Conservation (phyloP, 2,329 filamentous ascomycete genomes). For the Cladosporium sp. region DNA sequence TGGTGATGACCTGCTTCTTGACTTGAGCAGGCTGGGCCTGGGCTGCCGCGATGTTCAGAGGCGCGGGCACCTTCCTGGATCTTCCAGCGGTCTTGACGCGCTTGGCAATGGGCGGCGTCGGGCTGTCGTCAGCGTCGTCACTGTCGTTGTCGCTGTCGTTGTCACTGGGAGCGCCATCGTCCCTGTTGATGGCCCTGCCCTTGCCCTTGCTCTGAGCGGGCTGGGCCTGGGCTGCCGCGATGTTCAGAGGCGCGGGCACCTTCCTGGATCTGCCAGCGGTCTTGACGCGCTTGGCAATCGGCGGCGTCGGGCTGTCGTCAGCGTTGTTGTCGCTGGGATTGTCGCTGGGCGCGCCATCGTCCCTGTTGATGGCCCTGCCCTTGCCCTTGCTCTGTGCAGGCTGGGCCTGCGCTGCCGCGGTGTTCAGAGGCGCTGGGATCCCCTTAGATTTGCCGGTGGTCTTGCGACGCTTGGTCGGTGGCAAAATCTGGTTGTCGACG, state of each 20-base stretch:
- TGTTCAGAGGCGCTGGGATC: background rate
- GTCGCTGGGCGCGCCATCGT: background rate
- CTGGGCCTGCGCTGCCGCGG: background rate
- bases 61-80: background rate
- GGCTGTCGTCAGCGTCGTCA: no score
- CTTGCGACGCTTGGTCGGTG: background rate
- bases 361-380: no score
- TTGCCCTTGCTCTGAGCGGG: background rate
- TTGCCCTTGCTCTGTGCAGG: background rate
- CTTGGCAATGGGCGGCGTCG: background rate
- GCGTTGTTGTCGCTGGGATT: background rate
- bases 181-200: no score
- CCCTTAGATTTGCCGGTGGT: background rate
- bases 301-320: background rate
- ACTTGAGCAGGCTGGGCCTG: background rate
- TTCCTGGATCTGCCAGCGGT: background rate
- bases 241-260: background rate
- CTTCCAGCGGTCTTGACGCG: background rate
- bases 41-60: background rate
- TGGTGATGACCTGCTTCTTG: conserved; percentile 7
- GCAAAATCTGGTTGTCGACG: background rate
- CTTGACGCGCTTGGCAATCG: background rate
- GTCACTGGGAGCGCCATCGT: background rate
- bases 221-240: background rate
- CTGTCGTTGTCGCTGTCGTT: background rate